These are phyloP conservation scores for Trichoderma guizhouense DNA, from an alignment of 2,329 filamentous ascomycete species.

Conservation along the genomic window DNA sequence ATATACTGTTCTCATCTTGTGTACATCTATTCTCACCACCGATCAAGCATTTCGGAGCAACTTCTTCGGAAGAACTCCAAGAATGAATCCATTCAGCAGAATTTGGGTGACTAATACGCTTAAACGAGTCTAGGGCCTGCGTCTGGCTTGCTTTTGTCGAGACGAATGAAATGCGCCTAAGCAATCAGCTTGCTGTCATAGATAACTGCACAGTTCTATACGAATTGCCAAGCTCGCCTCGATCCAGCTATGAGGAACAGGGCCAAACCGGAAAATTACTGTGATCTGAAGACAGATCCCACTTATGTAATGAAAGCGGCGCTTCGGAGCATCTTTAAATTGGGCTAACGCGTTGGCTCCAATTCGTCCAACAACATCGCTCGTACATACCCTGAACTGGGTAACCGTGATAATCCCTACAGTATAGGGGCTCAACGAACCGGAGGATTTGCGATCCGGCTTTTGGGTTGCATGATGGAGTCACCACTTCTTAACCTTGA, in stretches of 20 bases:
- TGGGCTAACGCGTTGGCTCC: not conserved
- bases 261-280: not conserved
- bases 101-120: not conserved
- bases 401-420: not conserved
- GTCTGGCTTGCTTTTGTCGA: too few relatives aligned
- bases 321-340: not conserved
- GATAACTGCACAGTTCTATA: not conserved
- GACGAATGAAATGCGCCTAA: not conserved
- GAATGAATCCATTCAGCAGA: not conserved
- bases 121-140: too few relatives aligned
- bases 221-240: not conserved
- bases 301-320: not conserved
- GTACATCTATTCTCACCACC: not conserved
- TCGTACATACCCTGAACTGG: not conserved
- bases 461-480: not conserved
- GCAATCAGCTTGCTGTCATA: not conserved
- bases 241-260: not conserved
- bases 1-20: not conserved
- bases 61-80: not conserved
- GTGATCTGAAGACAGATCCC: not conserved
- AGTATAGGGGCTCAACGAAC: not conserved
- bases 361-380: not conserved
- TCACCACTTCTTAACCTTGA: not conserved
- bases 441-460: not conserved
- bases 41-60: not conserved